Percentiles rank a stretch among this genome's conserved stretches.
phyloP scores from a whole-genome alignment of 768 basidiomycete species.

The Mycena epipterygia region DNA sequence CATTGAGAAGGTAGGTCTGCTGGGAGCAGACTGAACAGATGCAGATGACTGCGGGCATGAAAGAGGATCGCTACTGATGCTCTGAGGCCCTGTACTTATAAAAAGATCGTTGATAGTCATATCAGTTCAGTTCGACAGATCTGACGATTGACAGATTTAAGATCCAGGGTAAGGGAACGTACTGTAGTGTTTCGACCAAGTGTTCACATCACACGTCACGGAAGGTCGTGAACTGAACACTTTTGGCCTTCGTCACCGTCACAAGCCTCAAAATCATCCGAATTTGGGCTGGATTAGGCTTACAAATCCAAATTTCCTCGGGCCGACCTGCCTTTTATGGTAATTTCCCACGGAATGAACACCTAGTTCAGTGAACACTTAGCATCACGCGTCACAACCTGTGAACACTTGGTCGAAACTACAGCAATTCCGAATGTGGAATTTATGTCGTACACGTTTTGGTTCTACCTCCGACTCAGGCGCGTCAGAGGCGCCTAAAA shows the following conservation, averaged over 20 bases:
- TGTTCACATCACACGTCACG: no score
- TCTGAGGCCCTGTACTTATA: conserved; percentile 4
- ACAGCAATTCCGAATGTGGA: background rate
- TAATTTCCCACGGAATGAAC: no score
- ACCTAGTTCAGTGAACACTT: no score
- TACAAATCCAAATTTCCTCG: no score
- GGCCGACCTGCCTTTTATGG: no score
- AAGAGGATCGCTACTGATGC: conserved; percentile 2
- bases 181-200: no score
- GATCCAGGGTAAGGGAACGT: background rate
- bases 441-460: conserved; percentile 1
- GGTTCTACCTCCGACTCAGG: background rate
- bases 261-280: no score
- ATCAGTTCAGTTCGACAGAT: background rate
- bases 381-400: no score
- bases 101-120: conserved; percentile 6
- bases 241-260: no score
- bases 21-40: conserved; percentile 1
- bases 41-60: conserved; percentile 2
- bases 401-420: no score
- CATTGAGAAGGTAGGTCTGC: background rate
- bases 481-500: background rate
- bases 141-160: background rate
- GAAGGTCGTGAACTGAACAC: no score
- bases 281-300: no score